Evolutionary conservation across 345 rosid genomes (phyloP).

Genomic region (Lepidium africanum): DNA sequence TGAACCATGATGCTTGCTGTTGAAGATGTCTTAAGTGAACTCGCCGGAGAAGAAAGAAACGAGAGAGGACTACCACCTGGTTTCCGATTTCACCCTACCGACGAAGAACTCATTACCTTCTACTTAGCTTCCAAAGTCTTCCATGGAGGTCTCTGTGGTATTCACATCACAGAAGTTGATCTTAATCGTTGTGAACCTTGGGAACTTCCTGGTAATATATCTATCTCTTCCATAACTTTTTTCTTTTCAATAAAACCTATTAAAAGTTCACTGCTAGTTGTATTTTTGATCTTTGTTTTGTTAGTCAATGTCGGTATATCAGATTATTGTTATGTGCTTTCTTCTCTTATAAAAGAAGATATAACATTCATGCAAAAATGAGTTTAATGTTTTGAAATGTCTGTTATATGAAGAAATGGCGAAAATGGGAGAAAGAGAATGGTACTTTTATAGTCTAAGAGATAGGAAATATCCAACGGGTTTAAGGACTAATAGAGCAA

Average conservation of each 20-base stretch:
- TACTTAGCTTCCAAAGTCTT: slow-evolving; percentile 88
- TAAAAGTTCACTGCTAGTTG: background rate
- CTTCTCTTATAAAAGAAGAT: no score
- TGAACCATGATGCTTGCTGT: slow-evolving; percentile 36
- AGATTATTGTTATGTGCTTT: no score
- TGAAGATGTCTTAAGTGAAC: slow-evolving; percentile 63
- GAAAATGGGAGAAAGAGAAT: slow-evolving; percentile 78
- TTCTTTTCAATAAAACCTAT: background rate
- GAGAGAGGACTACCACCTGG: slow-evolving; percentile 93
- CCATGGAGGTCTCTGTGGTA: slow-evolving; percentile 58
- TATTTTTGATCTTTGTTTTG: no score
- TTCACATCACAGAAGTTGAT: slow-evolving; percentile 80
- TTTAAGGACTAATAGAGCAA: slow-evolving; percentile 72
- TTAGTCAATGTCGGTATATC: no score
- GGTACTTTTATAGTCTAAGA: slow-evolving; percentile 79
- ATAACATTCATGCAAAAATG: no score
- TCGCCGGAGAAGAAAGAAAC: slow-evolving; percentile 48
- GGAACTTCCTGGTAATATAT: slow-evolving; percentile 83
- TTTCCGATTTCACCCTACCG: slow-evolving; percentile 93
- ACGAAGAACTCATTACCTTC: slow-evolving; percentile 87
- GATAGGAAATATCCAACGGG: slow-evolving; percentile 91
- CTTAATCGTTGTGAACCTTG: slow-evolving; percentile 95
- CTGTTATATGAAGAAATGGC: slow-evolving; percentile 37
- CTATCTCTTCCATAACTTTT: background rate
- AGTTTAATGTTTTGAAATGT: background rate